Base-by-base conservation (phyloP, 169 alveolate genomes). In the Besnoitia besnoiti region DNA sequence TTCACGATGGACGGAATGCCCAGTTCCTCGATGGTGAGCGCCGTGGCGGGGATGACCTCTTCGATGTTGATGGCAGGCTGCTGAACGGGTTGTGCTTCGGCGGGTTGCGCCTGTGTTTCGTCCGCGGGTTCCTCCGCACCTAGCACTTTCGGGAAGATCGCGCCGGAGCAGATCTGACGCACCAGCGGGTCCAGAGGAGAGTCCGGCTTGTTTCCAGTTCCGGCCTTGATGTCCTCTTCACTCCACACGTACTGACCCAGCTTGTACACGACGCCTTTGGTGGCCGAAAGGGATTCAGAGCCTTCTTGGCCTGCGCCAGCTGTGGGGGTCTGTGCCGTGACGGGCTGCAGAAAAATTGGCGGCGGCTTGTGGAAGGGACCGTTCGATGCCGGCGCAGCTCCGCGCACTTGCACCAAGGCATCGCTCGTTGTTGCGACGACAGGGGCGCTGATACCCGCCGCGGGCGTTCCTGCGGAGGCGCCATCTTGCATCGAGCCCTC, bases 281-380 rank as follows among this genome's bases (percentile, higher is more conserved):
- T 42, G 19, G 62, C 62, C 30, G 30, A 14, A 14, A 50, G 19
- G 62, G 62, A 50, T 19, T 50, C 62, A 14, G 62, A 10, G 62
- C 62, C 62, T 50, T 10, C 19, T 14, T n/a, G 24, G 12, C n/a
- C 30, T 5, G 67, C 12, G 33, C 3, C 67, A 8, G 67, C 67
- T 55, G 7, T 1, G 5, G 55, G 24, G 55, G 5, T 14, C 55
- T 49, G 55, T 14, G 47, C 75, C 27, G 59, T 40, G 27, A 90
- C 67, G 8, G 93, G 93, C 73, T 77, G 84, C 55, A 90, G 90
- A 44, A 77, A 90, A 33, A 90, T 90, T 47, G 93, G 90, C 7
- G 93, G 85, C 12, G 55, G 93, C 21, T 73, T 90, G 77, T 37
- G 80, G 42, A 67, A 14, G 46, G 42, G 40, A 30, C 47, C 80